Base-by-base conservation (phyloP, 441 rosid species). In the Adansonia rubrostipa region DNA sequence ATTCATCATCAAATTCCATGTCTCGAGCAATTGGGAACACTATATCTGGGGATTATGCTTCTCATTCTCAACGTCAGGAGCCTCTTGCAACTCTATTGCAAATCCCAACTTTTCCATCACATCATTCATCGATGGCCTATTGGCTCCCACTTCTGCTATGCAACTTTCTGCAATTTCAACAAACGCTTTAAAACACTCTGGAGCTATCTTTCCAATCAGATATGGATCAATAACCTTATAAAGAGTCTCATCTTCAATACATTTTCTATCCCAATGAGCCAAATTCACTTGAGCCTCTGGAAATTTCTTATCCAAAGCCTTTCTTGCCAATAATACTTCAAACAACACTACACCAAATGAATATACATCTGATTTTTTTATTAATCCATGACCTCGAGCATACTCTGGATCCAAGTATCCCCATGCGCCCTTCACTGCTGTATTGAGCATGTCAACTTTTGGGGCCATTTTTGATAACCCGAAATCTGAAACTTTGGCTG, bases 101-200 rank as follows among this genome's bases (percentile, higher is more conserved):
- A 70, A 51, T n/a, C 61, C 14, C 22, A 71, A 14, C 47, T 15
- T 71, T 28, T 51, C 47, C 62, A 51, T 71, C 61, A 71, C 62
- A 15, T 53, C 74, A 28, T 51, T 51, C 74, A 71, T 71, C 5
- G 75, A 28, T 28, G 75, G 75, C 28, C 63, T 71, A n/a, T 33
- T n/a, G 48, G 4, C 20, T 33, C 75, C 75, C 1, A 14, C 0
- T 4, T 53, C 75, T 4, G 4, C 9, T n/a, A 15, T 33, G 63
- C 75, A 71, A 71, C 6, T 71, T 71, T 71, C 75, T 28, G 75
- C 75, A 71, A 71, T 71, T 51, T 53, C 28, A 33, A 71, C 74
- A 71, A 71, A 71, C 24, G 28, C 47, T 9, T 53, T 53, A 4
- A 71, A 71, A 71, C 74, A 28, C 47, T 71, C 74, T 8, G 74